These are phyloP conservation scores for Castanopsis chinensis DNA, from an alignment of 306 rosid genomes.

Conservation along the genomic window DNA sequence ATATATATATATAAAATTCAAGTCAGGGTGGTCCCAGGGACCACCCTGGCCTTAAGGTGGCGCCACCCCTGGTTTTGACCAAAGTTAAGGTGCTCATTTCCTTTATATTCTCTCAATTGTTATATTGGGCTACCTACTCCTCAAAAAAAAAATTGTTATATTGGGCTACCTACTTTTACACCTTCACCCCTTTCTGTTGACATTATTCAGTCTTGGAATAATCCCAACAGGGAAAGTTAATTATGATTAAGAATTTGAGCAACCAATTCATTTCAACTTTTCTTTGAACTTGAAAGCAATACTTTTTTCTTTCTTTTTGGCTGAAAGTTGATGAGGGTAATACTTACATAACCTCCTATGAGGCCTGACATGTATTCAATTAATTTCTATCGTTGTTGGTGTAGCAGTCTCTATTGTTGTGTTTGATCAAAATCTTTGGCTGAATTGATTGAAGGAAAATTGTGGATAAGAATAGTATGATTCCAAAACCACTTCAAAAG, in stretches of 20 bases:
- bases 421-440: no score
- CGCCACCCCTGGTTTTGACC: no score
- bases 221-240: constrained; percentile 15
- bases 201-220: constrained; percentile 27
- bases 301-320: not conserved
- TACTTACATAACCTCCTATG: no score
- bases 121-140: not conserved
- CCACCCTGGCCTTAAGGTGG: no score
- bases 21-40: no score
- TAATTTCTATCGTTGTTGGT: not conserved
- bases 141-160: constrained; percentile 16
- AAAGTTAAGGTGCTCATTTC: not conserved
- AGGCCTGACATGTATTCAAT: not conserved
- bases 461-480: no score
- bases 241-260: constrained; percentile 10
- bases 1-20: no score
- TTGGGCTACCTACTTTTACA: not conserved
- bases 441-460: no score
- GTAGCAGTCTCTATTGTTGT: no score
- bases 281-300: not conserved
- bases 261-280: constrained; percentile 3
- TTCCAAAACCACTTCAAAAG: no score
- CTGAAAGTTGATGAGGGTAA: no score
- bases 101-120: constrained; percentile 16
- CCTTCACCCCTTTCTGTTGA: constrained; percentile 3